A percentile compares a stretch with the other conserved stretches of the same genome.
Evolutionary conservation across 2,329 filamentous ascomycete species (phyloP).

Genomic region (Ophiocordyceps unilateralis): DNA sequence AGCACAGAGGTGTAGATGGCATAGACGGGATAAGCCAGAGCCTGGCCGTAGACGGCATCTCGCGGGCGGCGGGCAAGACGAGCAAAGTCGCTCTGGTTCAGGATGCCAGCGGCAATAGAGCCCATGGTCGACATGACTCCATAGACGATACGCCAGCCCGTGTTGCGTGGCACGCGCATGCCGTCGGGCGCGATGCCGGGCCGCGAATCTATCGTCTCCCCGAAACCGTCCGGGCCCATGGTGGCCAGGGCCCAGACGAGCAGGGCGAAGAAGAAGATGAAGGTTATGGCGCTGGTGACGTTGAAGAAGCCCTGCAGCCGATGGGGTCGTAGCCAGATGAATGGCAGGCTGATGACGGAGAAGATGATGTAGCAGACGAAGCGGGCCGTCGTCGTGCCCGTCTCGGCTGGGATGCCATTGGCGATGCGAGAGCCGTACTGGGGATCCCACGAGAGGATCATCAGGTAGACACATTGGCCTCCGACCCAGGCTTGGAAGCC

Average conservation of each 20-base stretch:
- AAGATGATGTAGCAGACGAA: conserved; percentile 27
- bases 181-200: conserved; percentile 6
- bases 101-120: conserved; percentile 19
- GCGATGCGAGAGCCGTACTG: conserved; percentile 22
- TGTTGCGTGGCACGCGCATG: conserved; percentile 12
- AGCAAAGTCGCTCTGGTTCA: conserved; percentile 22
- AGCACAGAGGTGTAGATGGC: conserved; percentile 18
- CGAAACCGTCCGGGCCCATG: conserved; percentile 22
- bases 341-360: conserved; percentile 22
- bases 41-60: conserved; percentile 18
- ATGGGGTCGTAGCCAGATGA: conserved; percentile 27
- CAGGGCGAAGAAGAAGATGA: conserved; percentile 23
- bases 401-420: conserved; percentile 21
- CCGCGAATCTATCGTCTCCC: conserved; percentile 11
- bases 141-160: conserved; percentile 19
- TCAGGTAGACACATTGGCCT: conserved; percentile 26
- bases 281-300: conserved; percentile 18
- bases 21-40: conserved; percentile 17
- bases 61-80: conserved; percentile 14
- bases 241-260: conserved; percentile 26
- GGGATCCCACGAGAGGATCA: conserved; percentile 26
- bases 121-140: conserved; percentile 19
- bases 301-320: conserved; percentile 24
- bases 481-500: conserved; percentile 29
- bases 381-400: conserved; percentile 24